Percentiles rank a stretch among this genome's conserved stretches.
phyloP scores from a whole-genome alignment of 2,329 filamentous ascomycete species.

The Emmonsiellopsis sp. region DNA sequence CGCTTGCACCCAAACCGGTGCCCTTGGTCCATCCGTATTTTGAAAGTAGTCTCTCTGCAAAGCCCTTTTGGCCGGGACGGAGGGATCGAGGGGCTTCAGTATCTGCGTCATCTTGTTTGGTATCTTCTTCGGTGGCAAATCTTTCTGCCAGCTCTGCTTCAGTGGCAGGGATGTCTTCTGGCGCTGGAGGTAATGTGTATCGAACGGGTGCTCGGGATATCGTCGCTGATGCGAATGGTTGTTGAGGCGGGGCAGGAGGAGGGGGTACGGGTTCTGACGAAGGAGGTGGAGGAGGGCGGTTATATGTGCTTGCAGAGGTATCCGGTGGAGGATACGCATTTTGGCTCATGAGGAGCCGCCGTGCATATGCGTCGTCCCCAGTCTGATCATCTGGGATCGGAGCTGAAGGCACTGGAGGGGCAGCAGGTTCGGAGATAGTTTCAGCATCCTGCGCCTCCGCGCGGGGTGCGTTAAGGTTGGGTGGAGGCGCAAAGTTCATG shows the following conservation, averaged over 20 bases:
- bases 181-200: constrained; percentile 50
- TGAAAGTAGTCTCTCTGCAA: constrained; percentile 77
- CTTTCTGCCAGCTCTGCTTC: constrained; percentile 43
- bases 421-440: constrained; percentile 9
- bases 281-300: constrained; percentile 20
- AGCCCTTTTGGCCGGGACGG: constrained; percentile 70
- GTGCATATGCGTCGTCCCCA: constrained; percentile 61
- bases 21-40: constrained; percentile 94
- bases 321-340: constrained; percentile 15
- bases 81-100: constrained; percentile 44
- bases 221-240: constrained; percentile 39
- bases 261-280: constrained; percentile 22
- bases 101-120: constrained; percentile 25
- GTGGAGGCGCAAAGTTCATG: constrained; percentile 43
- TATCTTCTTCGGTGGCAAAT: constrained; percentile 28
- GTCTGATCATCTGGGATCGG: constrained; percentile 48
- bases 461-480: constrained; percentile 30
- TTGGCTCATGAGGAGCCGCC: constrained; percentile 50
- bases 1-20: constrained; percentile 71
- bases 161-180: constrained; percentile 43
- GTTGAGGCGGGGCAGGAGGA: constrained; percentile 31
- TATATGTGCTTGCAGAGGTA: constrained; percentile 17
- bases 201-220: constrained; percentile 72
- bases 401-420: constrained; percentile 30
- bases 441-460: constrained; percentile 15